Conservation (phyloP, 1,284 basidiomycete species). For the Apiotrichum akiyoshidainum region DNA sequence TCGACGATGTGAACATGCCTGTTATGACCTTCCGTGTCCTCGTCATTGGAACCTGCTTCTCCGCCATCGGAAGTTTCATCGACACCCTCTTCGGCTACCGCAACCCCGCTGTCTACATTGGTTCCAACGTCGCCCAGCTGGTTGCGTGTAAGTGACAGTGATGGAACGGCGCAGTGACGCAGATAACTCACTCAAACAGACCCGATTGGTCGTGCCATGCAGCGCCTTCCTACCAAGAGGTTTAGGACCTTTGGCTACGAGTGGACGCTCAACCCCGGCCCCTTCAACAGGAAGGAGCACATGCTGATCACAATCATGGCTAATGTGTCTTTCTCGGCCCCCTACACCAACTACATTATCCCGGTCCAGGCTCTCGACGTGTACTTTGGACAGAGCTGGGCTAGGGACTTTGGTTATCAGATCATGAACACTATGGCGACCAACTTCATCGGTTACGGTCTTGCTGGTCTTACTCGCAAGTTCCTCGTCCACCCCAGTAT, state of each 20-base stretch:
- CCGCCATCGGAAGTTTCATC: constrained; percentile 61
- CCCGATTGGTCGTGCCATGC: constrained; percentile 32
- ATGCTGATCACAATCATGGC: constrained; percentile 37
- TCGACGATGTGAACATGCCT: constrained; percentile 73
- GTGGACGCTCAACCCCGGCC: constrained; percentile 49
- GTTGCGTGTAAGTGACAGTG: constrained; percentile 4
- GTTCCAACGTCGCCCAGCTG: constrained; percentile 37
- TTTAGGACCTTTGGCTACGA: constrained; percentile 19
- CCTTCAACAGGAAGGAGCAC: constrained; percentile 50
- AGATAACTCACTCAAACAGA: background rate
- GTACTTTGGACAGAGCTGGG: constrained; percentile 42
- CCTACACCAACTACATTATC: constrained; percentile 43
- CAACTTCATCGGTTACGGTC: constrained; percentile 53
- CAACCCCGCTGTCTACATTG: constrained; percentile 32
- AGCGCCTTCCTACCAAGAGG: constrained; percentile 3
- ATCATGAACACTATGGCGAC: constrained; percentile 44
- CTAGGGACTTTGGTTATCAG: constrained; percentile 50
- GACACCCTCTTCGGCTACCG: constrained; percentile 57
- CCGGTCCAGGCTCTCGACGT: constrained; percentile 32
- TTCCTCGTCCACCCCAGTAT: constrained; percentile 51
- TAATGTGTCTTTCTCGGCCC: constrained; percentile 36
- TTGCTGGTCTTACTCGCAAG: constrained; percentile 51
- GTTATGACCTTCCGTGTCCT: constrained; percentile 81
- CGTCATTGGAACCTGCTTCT: constrained; percentile 58
- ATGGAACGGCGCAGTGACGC: no score